Conservation (phyloP, 164 flowering plant species). For the Santalum album region DNA sequence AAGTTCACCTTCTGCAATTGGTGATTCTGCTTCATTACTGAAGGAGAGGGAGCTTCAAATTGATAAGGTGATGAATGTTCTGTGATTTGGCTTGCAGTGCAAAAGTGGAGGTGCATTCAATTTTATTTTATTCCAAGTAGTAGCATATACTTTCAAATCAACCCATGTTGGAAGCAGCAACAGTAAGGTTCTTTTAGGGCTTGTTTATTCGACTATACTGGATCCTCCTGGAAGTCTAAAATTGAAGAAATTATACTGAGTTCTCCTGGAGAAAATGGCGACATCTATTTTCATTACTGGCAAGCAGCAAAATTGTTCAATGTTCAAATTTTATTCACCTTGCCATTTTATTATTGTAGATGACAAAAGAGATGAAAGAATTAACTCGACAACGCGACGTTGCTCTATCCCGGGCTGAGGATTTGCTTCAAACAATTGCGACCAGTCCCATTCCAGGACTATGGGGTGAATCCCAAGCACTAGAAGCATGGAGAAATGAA, state of each 20-base stretch:
- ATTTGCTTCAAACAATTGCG: conserved; percentile 24
- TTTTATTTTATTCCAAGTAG: too few species aligned
- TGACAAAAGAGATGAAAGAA: conserved; percentile 47
- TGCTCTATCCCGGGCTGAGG: conserved; percentile 39
- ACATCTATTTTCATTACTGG: not conserved
- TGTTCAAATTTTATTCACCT: not conserved
- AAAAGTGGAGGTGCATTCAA: too few species aligned
- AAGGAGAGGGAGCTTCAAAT: conserved; percentile 43
- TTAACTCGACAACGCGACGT: conserved; percentile 41
- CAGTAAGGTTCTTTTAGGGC: too few species aligned
- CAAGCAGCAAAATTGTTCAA: not conserved
- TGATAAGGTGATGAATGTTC: conserved; percentile 33
- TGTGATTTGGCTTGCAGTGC: too few species aligned
- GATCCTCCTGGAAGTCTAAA: too few species aligned
- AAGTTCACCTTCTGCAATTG: conserved; percentile 18
- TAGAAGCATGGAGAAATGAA: conserved; percentile 26
- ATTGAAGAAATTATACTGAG: too few species aligned
- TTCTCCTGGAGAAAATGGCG: too few species aligned
- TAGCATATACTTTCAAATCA: too few species aligned
- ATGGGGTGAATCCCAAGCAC: conserved; percentile 12
- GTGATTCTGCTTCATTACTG: conserved; percentile 31
- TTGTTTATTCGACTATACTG: too few species aligned
- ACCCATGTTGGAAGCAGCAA: too few species aligned
- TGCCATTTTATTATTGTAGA: conserved; percentile 19
- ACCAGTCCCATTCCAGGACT: conserved; percentile 10